These are phyloP conservation scores for Gaillardinia entomophila DNA, from an alignment of 805 yeast genomes.

Conservation along the genomic window DNA sequence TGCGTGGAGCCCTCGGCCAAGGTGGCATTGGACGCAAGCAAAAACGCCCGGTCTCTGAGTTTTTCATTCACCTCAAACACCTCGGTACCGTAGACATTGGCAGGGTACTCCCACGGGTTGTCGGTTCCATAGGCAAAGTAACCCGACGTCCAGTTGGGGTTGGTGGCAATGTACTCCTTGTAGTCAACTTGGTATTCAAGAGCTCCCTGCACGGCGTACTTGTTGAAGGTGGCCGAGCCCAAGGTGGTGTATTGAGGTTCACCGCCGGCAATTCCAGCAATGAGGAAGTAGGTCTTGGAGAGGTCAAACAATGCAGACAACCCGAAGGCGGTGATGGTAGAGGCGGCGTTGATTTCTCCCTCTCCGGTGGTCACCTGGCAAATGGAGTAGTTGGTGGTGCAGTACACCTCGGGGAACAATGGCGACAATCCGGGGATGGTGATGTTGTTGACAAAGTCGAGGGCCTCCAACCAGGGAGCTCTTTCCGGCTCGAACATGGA, in stretches of 20 bases:
- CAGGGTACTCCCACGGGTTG: conserved; percentile 46
- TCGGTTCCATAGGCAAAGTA: conserved; percentile 52
- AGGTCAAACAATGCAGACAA: conserved; percentile 53
- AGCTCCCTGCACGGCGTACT: conserved; percentile 56
- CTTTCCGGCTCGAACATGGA: conserved; percentile 52
- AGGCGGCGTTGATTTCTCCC: conserved; percentile 63
- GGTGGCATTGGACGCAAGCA: conserved; percentile 41
- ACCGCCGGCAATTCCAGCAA: conserved; percentile 66
- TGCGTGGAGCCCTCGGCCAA: conserved; percentile 41
- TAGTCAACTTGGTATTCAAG: conserved; percentile 56
- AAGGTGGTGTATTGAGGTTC: conserved; percentile 50
- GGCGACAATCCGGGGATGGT: conserved; percentile 66
- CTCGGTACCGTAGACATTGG: conserved; percentile 56
- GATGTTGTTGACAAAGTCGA: conserved; percentile 47
- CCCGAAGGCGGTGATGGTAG: conserved; percentile 49
- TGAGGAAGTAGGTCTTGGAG: conserved; percentile 52
- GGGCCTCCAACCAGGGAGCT: conserved; percentile 45
- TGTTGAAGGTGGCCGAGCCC: conserved; percentile 57
- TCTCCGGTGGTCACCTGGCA: conserved; percentile 68
- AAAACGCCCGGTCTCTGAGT: conserved; percentile 53
- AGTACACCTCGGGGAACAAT: conserved; percentile 49
- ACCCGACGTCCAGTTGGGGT: conserved; percentile 53
- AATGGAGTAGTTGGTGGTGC: conserved; percentile 45
- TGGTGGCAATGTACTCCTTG: conserved; percentile 18
- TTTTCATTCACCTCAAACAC: conserved; percentile 56